These are phyloP conservation scores for Pseudonectria buxi DNA, from an alignment of 2,329 filamentous ascomycete species.

Conservation along the genomic window DNA sequence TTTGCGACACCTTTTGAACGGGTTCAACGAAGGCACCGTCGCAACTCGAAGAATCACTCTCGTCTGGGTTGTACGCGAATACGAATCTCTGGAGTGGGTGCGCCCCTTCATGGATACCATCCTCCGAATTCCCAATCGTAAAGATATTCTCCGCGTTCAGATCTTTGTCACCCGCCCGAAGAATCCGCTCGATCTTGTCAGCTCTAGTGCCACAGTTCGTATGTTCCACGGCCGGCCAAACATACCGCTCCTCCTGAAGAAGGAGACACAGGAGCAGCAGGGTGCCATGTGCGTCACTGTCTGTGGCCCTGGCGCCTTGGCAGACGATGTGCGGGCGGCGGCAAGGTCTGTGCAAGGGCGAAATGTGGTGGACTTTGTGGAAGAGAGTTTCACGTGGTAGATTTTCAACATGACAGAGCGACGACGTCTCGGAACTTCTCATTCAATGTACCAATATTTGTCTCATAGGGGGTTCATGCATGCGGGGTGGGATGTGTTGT, in stretches of 20 bases:
- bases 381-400: conserved; percentile 69
- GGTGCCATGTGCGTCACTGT: conserved; percentile 86
- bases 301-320: conserved; percentile 67
- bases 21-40: conserved; percentile 62
- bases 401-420: background rate
- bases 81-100: conserved; percentile 88
- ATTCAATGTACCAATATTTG: too few relatives aligned
- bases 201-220: conserved; percentile 71
- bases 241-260: conserved; percentile 67
- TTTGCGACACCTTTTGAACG: conserved; percentile 67
- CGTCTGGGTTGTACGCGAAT: conserved; percentile 88
- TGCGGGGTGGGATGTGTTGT: too few relatives aligned
- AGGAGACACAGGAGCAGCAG: conserved; percentile 73
- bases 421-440: too few relatives aligned
- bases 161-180: conserved; percentile 87
- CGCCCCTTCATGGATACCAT: conserved; percentile 74
- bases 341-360: conserved; percentile 57
- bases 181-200: conserved; percentile 73
- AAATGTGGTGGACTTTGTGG: conserved; percentile 64
- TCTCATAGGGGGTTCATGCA: too few relatives aligned
- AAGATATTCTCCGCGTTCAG: conserved; percentile 77
- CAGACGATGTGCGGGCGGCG: conserved; percentile 67
- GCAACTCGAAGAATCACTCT: conserved; percentile 77
- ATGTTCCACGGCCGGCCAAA: conserved; percentile 90
- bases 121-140: conserved; percentile 69